phyloP scores from a whole-genome alignment of 2,329 filamentous ascomycete species.

The Acephala macrosclerotiorum region DNA sequence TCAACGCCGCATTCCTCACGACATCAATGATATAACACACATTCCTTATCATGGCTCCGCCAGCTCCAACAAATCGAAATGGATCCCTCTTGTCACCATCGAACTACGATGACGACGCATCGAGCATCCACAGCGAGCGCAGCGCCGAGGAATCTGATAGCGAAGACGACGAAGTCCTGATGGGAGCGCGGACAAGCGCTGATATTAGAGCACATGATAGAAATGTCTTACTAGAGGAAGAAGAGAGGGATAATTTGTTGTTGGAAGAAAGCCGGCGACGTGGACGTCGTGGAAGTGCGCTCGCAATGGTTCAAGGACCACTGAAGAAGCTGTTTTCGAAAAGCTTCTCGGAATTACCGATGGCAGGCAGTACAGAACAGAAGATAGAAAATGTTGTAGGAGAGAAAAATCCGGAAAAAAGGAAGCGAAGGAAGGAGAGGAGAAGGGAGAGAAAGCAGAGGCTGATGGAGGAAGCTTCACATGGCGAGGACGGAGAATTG shows the following conservation, averaged over 20 bases:
- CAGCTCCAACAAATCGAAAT: conserved; percentile 23
- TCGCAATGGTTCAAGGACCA: conserved; percentile 42
- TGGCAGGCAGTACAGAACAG: neutral
- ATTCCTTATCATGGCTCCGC: conserved; percentile 23
- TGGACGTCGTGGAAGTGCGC: conserved; percentile 45
- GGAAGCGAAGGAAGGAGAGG: conserved; percentile 58
- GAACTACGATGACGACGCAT: conserved; percentile 58
- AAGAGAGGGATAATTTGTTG: conserved; percentile 70
- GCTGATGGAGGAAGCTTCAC: conserved; percentile 58
- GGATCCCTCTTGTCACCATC: conserved; percentile 41
- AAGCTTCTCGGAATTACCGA: conserved; percentile 41
- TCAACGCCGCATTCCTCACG: conserved; percentile 3
- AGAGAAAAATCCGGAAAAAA: conserved; percentile 46
- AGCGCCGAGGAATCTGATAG: conserved; percentile 79
- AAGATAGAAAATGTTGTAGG: conserved; percentile 12
- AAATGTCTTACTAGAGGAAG: conserved; percentile 77
- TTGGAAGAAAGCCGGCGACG: conserved; percentile 59
- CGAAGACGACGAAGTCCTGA: conserved; percentile 75
- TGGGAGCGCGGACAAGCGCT: conserved; percentile 70
- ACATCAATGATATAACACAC: neutral
- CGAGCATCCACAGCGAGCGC: conserved; percentile 66
- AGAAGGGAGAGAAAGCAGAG: conserved; percentile 57
- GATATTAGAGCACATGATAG: conserved; percentile 76
- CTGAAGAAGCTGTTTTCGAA: conserved; percentile 48
- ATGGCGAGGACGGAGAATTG: conserved; percentile 75